A percentile compares a stretch with the other conserved stretches of the same genome.
Evolutionary conservation across 2,329 filamentous ascomycete genomes (phyloP).

Genomic region (Akanthomyces dipterigenus): DNA sequence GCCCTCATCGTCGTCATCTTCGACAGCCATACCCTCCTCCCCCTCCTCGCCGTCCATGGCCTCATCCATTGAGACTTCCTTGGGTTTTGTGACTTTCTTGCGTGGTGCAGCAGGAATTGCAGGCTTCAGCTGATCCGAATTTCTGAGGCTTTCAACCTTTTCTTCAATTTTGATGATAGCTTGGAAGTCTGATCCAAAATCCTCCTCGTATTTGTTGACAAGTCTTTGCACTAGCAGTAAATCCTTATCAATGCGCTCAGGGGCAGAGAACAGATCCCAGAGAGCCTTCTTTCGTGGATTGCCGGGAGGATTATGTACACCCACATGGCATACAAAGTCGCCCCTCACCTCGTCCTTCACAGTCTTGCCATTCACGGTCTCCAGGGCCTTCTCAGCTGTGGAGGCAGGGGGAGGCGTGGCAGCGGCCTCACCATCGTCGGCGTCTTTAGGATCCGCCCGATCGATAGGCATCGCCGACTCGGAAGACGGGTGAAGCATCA

Average conservation of each 20-base stretch:
- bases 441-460: constrained; percentile 65
- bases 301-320: constrained; percentile 82
- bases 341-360: constrained; percentile 91
- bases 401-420: constrained; percentile 46
- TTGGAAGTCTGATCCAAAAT: constrained; percentile 71
- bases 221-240: constrained; percentile 75
- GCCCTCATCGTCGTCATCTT: constrained; percentile 74
- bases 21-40: constrained; percentile 67
- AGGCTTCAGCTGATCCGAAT: constrained; percentile 70
- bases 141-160: constrained; percentile 73
- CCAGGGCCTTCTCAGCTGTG: constrained; percentile 78
- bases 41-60: constrained; percentile 59
- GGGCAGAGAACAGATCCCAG: constrained; percentile 93
- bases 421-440: constrained; percentile 52
- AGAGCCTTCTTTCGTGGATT: constrained; percentile 89
- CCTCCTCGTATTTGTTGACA: constrained; percentile 76
- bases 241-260: constrained; percentile 89
- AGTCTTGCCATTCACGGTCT: constrained; percentile 95
- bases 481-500: constrained; percentile 79
- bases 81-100: constrained; percentile 57
- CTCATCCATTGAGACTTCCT: constrained; percentile 53
- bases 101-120: constrained; percentile 44
- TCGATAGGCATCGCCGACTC: constrained; percentile 62
- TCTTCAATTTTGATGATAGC: constrained; percentile 77
- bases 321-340: constrained; percentile 96